Evolutionary conservation across 305 asterid genomes (phyloP).

Genomic region (Plantago coronopus): DNA sequence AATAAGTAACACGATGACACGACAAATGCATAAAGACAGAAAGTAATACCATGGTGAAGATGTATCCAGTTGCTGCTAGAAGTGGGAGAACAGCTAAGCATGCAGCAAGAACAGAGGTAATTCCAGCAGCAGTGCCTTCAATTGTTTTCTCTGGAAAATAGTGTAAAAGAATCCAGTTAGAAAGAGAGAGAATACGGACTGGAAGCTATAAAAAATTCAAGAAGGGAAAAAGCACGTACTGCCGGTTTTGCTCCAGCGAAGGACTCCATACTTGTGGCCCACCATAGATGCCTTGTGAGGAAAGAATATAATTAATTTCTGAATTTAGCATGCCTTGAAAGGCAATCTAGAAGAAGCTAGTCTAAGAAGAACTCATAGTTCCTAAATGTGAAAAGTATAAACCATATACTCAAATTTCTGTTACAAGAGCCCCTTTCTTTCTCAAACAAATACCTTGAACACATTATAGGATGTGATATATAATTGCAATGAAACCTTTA

Average conservation of each 20-base stretch:
- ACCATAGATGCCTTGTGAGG: conserved; percentile 83
- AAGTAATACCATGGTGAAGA: conserved; percentile 66
- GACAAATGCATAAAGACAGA: conserved; percentile 16
- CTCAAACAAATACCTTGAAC: too few species aligned
- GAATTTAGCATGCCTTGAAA: too few species aligned
- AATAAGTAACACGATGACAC: not conserved
- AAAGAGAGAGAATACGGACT: not conserved
- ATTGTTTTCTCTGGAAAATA: conserved; percentile 73
- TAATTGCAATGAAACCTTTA: too few species aligned
- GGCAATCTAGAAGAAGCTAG: too few species aligned
- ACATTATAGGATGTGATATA: too few species aligned
- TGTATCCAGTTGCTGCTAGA: conserved; percentile 76
- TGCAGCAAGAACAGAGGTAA: conserved; percentile 82
- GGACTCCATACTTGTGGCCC: conserved; percentile 95
- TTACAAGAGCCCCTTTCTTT: not conserved
- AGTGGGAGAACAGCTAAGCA: conserved; percentile 84
- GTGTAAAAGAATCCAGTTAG: conserved; percentile 20
- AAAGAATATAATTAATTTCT: conserved; percentile 14
- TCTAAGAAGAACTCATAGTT: not conserved
- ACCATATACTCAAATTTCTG: not conserved
- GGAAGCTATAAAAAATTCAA: conserved; percentile 9
- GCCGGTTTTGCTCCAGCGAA: conserved; percentile 94
- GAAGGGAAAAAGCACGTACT: conserved; percentile 38
- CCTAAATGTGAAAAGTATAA: not conserved
- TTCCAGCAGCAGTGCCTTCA: conserved; percentile 99